phyloP scores from a whole-genome alignment of 2,329 filamentous ascomycete genomes.

The Calonectria henricotiae region DNA sequence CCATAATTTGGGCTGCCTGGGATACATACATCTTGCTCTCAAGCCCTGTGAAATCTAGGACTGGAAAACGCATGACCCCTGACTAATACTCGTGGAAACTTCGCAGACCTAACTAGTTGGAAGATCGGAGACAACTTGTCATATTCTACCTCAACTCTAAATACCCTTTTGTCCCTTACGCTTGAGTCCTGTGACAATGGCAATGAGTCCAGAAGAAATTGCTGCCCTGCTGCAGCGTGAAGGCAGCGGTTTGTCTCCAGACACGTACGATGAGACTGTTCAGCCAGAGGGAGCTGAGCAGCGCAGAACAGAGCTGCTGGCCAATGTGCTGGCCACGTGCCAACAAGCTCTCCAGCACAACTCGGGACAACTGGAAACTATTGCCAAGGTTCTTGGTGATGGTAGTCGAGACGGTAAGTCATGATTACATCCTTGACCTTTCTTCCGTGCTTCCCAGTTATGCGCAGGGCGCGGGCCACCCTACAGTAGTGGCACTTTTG shows the following conservation, averaged over 20 bases:
- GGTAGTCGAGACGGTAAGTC: conserved; percentile 71
- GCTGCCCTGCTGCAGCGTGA: conserved; percentile 57
- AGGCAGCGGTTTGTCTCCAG: conserved; percentile 52
- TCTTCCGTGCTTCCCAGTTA: neutral
- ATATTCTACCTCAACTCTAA: neutral
- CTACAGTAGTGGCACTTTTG: conserved; percentile 9
- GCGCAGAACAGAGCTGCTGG: conserved; percentile 55
- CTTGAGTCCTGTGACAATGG: conserved; percentile 32
- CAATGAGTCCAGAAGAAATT: conserved; percentile 59
- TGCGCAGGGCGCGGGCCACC: conserved; percentile 1
- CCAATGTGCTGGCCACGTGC: conserved; percentile 59
- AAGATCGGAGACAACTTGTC: conserved; percentile 15
- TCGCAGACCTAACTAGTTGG: neutral
- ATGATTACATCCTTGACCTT: neutral
- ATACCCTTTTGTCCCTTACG: neutral
- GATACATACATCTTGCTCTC: neutral
- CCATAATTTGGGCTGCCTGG: neutral
- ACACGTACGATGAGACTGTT: conserved; percentile 51
- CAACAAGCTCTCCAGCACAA: conserved; percentile 61
- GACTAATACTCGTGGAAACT: conserved; percentile 32
- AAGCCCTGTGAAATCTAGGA: conserved; percentile 17
- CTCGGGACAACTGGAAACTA: conserved; percentile 62
- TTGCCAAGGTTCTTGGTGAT: conserved; percentile 70
- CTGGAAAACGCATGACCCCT: conserved; percentile 18
- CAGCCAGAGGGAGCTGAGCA: conserved; percentile 47